Percentiles rank a stretch among this genome's conserved stretches.
These are phyloP conservation scores for Aspergillus ellipticus DNA, from an alignment of 495 filamentous ascomycete species.

Conservation along the genomic window DNA sequence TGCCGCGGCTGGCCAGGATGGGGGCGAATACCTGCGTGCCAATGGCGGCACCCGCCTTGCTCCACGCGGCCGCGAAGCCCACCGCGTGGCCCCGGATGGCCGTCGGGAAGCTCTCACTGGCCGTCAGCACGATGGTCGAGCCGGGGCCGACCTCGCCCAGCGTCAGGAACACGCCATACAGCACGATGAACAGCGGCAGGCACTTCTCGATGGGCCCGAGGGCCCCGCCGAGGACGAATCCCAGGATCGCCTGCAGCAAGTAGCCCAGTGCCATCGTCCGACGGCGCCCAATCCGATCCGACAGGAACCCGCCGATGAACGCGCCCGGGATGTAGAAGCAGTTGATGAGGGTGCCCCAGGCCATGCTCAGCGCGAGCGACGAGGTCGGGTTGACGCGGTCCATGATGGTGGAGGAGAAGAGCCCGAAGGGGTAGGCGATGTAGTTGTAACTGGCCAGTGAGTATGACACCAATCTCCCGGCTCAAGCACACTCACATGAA, in stretches of 20 bases:
- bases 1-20: slow-evolving; percentile 24
- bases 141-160: slow-evolving; percentile 77
- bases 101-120: slow-evolving; percentile 63
- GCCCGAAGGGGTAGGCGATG: slow-evolving; percentile 36
- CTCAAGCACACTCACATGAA: slow-evolving; percentile 21
- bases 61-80: slow-evolving; percentile 70
- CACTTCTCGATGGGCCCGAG: slow-evolving; percentile 54
- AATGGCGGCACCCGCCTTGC: slow-evolving; percentile 77
- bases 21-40: slow-evolving; percentile 66
- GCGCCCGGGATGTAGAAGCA: slow-evolving; percentile 77
- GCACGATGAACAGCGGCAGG: slow-evolving; percentile 65
- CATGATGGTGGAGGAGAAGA: slow-evolving; percentile 38
- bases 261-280: slow-evolving; percentile 61
- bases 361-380: slow-evolving; percentile 54
- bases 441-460: slow-evolving; percentile 28
- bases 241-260: slow-evolving; percentile 58
- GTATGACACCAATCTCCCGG: not conserved
- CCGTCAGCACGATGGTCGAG: slow-evolving; percentile 70
- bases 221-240: slow-evolving; percentile 34
- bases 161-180: slow-evolving; percentile 40
- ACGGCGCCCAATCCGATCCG: slow-evolving; percentile 65
- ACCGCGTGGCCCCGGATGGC: slow-evolving; percentile 78
- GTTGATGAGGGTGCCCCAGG: slow-evolving; percentile 77
- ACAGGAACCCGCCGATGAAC: slow-evolving; percentile 62
- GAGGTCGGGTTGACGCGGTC: slow-evolving; percentile 39